Evolutionary conservation across 257 asterid species (phyloP), one percentile per base, ranked within the genome.

Genomic region (Lavandula angustifolia): DNA sequence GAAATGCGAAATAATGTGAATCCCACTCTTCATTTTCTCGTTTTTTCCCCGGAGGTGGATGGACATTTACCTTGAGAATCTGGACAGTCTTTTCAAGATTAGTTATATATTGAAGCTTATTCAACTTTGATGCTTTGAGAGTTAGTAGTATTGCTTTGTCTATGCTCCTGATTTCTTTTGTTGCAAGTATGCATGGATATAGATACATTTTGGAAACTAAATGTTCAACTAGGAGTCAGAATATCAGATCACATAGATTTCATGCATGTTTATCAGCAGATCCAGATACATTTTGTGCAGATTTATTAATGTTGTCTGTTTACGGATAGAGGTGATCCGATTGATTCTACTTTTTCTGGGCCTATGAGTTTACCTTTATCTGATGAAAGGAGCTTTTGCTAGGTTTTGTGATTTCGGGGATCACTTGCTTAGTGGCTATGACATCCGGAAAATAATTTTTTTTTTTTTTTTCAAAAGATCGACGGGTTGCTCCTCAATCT

Each of bases 81-180:
- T 89, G 83, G 40, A 84, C 80, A 13, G 95, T 78, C 75, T 86
- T 87, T 75, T 92, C 98, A 57, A 92, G 96, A 71, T 87, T 88
- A 78, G 89, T 71, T 71, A 89, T 85, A 73, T 92, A 87, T 64
- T 87, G 95, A 76, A 92, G 95, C 62, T 92, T 92, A 79, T 95
- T 84, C 46, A 84, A 89, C 65, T 96, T 67, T 17, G 98, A 16
- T 38, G 35, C 43, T 22, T 66, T 49, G 54, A 49, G 32, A 51
- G 18, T 48, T 49, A 17, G 10, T 46, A 3, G 37, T 29, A 34
- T 14, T 37, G 27, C 43, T 47, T 46, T 13, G 7, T 52, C 18
- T 9, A 54, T 44, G 9, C 61, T 6, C 4, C 5, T 32, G 56
- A 41, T 53, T 52, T 35, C 60, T 64, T 37, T 31, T 11, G 10